Evolutionary conservation across 805 yeast species (phyloP), one percentile per base, ranked within the genome.

Genomic region (Monosporozyma aquatica): DNA sequence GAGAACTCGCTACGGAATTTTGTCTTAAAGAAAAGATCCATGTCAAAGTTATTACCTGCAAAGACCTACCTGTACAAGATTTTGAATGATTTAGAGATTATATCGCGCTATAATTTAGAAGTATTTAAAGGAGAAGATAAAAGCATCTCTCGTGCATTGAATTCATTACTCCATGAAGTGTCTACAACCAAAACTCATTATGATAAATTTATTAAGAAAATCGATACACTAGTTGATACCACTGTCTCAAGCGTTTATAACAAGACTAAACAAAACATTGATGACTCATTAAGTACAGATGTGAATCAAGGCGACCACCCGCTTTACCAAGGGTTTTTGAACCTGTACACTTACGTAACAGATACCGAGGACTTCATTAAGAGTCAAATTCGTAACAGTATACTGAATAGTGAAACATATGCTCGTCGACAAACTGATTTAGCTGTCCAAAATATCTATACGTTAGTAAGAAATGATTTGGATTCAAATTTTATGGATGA

Each of bases 41-140:
- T 83, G 9, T 87, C 97, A 0, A 92, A 92, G 58, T 68, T 92
- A 11, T 73, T 86, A 27, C 99, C 99, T 0, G 97, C 96, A 0
- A 87, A 87, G 56, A 89, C 81, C n/a, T 92, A 83, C 53, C 64
- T 90, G 23, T 47, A 70, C 15, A 90, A 87, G 53, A 56, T 89
- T 10, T 71, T 84, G 33, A 60, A 61, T 18, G 99, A 92, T 54
- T 55, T 90, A 32, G 66, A 67, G 39, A 62, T 66, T 1, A 67
- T 92, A 17, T 72, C 94, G 0, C 63, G 69, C 8, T 63, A 75
- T n/a, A 92, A 89, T 57, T 70, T 76, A 40, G 61, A 69, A n/a
- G 64, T 74, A 11, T 74, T 78, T 49, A 50, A 62, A 11, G 62
- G 67, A 21, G 84, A 78, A 43, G 71, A 70, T 40, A 69, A 69